Conservation (phyloP, 257 asterid genomes). For the Solanum stenotomum region DNA sequence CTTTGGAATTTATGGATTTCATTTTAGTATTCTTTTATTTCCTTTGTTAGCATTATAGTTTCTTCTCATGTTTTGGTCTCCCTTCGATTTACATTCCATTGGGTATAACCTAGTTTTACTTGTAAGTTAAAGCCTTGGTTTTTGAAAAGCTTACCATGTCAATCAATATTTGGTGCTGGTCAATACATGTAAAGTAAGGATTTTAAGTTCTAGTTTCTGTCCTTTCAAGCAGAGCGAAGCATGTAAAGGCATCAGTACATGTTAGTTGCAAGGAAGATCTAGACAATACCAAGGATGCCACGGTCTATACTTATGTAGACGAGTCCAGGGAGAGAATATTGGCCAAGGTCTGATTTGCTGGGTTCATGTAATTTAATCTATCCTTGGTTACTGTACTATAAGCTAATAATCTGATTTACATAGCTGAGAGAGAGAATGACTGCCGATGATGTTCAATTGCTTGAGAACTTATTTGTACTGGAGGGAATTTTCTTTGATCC, state of each 20-base stretch:
- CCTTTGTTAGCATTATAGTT: background rate
- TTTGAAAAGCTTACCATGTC: background rate
- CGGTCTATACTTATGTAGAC: slow-evolving; percentile 15
- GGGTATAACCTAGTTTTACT: background rate
- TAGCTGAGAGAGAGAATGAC: slow-evolving; percentile 50
- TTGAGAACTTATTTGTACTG: slow-evolving; percentile 50
- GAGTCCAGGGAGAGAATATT: slow-evolving; percentile 55
- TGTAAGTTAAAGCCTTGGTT: background rate
- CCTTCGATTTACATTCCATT: background rate
- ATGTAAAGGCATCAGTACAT: slow-evolving; percentile 49
- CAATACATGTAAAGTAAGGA: background rate
- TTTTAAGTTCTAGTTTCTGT: slow-evolving; percentile 8
- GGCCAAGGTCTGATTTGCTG: slow-evolving; percentile 32
- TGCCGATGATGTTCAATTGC: slow-evolving; percentile 50
- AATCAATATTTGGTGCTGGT: background rate
- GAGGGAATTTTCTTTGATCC: slow-evolving; percentile 71
- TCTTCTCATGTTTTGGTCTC: background rate
- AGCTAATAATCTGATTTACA: slow-evolving; percentile 13
- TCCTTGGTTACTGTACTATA: slow-evolving; percentile 1
- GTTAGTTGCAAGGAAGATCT: slow-evolving; percentile 29
- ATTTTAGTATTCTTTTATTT: background rate
- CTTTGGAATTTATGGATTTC: background rate
- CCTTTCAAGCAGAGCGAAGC: slow-evolving; percentile 60
- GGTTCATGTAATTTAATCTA: background rate
- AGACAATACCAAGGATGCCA: slow-evolving; percentile 15